These are phyloP conservation scores for Xylariales sp. DNA, from an alignment of 2,329 filamentous ascomycete species.

Conservation along the genomic window DNA sequence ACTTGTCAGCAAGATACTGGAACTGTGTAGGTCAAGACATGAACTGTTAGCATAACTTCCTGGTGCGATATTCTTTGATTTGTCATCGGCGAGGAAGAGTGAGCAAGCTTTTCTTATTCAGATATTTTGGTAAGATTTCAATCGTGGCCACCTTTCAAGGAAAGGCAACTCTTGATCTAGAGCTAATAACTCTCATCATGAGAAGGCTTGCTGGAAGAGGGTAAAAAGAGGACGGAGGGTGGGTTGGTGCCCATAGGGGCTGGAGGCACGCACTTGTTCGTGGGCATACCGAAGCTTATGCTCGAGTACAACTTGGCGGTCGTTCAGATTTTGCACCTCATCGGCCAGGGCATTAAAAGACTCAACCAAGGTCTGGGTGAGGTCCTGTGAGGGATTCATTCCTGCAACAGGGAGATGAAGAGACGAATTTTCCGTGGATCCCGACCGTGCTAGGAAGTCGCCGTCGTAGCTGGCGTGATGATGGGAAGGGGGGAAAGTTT, in stretches of 20 bases:
- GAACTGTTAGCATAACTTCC: slow-evolving; percentile 14
- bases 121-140: slow-evolving; percentile 46
- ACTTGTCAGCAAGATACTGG: slow-evolving; percentile 62
- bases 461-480: neutral
- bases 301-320: slow-evolving; percentile 61
- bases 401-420: no score
- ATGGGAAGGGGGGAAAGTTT: neutral
- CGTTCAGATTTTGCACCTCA: slow-evolving; percentile 59
- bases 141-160: slow-evolving; percentile 57
- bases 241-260: neutral
- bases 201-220: slow-evolving; percentile 9
- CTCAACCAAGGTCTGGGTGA: slow-evolving; percentile 56
- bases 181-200: slow-evolving; percentile 61
- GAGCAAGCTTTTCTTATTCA: slow-evolving; percentile 23
- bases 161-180: slow-evolving; percentile 72
- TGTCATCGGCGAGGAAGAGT: neutral
- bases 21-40: slow-evolving; percentile 47
- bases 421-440: no score
- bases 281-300: slow-evolving; percentile 64
- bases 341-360: slow-evolving; percentile 62
- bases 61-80: neutral
- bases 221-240: neutral
- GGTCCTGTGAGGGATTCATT: slow-evolving; percentile 37
- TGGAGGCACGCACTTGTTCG: slow-evolving; percentile 50
- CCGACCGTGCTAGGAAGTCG: no score